phyloP scores from a whole-genome alignment of 192 early-diverging fungal species.

The Obelidium mucronatum region DNA sequence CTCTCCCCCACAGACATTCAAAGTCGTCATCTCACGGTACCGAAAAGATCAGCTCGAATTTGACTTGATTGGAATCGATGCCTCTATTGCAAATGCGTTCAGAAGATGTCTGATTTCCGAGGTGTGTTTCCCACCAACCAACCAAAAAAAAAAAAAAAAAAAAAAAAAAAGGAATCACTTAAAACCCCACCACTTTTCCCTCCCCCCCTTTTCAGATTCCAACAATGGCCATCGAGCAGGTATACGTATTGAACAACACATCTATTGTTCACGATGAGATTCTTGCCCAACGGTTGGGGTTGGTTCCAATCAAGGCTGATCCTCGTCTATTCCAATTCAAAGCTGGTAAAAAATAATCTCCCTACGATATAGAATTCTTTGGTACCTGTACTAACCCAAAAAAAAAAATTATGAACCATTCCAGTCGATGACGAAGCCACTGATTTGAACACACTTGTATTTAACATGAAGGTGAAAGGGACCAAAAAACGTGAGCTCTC shows the following conservation, averaged over 20 bases:
- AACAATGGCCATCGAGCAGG: constrained; percentile 96
- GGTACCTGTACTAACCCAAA: not conserved
- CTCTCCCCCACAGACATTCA: constrained; percentile 65
- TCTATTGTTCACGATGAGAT: constrained; percentile 93
- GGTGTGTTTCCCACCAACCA: no score
- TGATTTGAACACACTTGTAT: constrained; percentile 93
- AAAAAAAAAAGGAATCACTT: no score
- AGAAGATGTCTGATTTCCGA: constrained; percentile 93
- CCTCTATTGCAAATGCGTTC: constrained; percentile 93
- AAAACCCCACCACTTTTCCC: not conserved
- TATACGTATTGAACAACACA: constrained; percentile 92
- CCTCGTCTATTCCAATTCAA: constrained; percentile 82
- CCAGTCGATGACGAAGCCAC: constrained; percentile 77
- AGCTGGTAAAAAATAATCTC: not conserved
- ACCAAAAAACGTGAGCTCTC: not conserved
- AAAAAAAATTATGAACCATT: no score
- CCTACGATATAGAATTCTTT: no score
- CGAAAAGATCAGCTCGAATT: constrained; percentile 89
- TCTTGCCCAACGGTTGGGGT: constrained; percentile 87
- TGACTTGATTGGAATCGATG: constrained; percentile 93
- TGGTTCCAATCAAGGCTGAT: constrained; percentile 91
- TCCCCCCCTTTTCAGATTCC: constrained; percentile 85
- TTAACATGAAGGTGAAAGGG: constrained; percentile 82
- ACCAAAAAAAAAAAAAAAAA: not conserved
- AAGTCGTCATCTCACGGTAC: constrained; percentile 71